phyloP scores from a whole-genome alignment of 129 eudicot genomes.

The Arctium lappa region DNA sequence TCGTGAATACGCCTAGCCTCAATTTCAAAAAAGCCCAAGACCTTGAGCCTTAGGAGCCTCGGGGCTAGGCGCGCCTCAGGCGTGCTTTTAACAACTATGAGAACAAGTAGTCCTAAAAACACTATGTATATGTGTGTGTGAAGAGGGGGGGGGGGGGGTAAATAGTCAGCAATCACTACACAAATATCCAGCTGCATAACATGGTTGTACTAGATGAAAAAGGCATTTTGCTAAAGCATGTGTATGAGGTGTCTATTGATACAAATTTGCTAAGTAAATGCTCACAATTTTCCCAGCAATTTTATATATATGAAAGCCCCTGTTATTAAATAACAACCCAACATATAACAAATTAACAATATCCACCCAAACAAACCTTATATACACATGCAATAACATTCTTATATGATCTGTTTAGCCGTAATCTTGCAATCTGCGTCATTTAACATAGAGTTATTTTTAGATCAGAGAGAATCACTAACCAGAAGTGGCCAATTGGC shows the following conservation, averaged over 20 bases:
- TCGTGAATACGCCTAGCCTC: no score
- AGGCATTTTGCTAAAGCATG: neutral
- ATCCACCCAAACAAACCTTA: neutral
- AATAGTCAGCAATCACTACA: neutral
- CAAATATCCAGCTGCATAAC: no score
- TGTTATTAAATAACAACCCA: neutral
- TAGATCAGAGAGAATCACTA: conserved; percentile 24
- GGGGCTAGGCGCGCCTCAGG: no score
- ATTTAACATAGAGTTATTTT: neutral
- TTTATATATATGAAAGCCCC: neutral
- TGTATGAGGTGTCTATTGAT: neutral
- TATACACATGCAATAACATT: neutral
- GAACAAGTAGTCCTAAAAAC: neutral
- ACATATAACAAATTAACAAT: no score
- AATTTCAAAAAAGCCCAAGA: no score
- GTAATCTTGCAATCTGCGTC: neutral
- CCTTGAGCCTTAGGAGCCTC: no score
- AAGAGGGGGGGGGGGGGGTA: neutral
- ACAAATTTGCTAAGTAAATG: neutral
- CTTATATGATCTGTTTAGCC: neutral
- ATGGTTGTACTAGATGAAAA: no score
- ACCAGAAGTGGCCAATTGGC: conserved; percentile 98
- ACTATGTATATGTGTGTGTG: neutral
- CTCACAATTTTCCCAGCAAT: no score
- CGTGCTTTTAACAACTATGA: no score